Evolutionary conservation across 2,329 filamentous ascomycete species (phyloP).

Genomic region (Metarhizium humberi): DNA sequence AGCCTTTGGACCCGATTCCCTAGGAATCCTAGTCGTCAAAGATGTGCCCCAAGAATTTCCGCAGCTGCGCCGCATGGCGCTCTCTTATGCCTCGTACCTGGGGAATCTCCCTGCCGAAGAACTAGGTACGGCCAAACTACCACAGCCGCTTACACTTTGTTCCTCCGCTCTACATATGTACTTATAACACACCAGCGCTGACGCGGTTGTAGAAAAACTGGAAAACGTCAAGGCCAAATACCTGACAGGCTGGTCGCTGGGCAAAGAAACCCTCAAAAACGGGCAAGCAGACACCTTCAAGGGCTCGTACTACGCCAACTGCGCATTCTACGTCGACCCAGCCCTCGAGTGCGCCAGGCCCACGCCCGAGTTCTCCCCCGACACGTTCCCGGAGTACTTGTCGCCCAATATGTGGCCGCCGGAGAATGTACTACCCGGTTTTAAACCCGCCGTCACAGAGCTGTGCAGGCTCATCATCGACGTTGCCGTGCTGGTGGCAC

Average conservation of each 20-base stretch:
- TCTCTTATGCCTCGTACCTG: constrained; percentile 84
- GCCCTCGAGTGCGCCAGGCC: constrained; percentile 53
- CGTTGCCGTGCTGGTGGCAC: constrained; percentile 76
- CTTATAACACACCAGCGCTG: neutral
- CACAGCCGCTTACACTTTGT: neutral
- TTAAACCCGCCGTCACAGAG: constrained; percentile 60
- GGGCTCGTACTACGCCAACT: constrained; percentile 79
- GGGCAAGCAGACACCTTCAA: constrained; percentile 73
- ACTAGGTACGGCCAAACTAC: constrained; percentile 43
- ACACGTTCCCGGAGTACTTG: constrained; percentile 78
- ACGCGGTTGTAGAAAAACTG: constrained; percentile 35
- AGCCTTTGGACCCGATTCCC: constrained; percentile 82
- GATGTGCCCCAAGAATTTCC: constrained; percentile 67
- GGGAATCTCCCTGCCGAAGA: constrained; percentile 66
- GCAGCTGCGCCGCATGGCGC: constrained; percentile 59
- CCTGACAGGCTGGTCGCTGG: constrained; percentile 67
- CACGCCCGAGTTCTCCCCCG: constrained; percentile 43
- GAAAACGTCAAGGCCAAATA: constrained; percentile 54
- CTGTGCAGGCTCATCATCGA: constrained; percentile 84
- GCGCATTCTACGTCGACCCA: constrained; percentile 64
- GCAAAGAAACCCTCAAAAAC: constrained; percentile 72
- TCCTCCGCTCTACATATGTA: neutral
- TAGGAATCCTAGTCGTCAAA: constrained; percentile 90
- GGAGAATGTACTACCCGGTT: constrained; percentile 60
- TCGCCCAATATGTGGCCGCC: constrained; percentile 83